Conservation (phyloP, 805 yeast species). For the Millerozyma miso region DNA sequence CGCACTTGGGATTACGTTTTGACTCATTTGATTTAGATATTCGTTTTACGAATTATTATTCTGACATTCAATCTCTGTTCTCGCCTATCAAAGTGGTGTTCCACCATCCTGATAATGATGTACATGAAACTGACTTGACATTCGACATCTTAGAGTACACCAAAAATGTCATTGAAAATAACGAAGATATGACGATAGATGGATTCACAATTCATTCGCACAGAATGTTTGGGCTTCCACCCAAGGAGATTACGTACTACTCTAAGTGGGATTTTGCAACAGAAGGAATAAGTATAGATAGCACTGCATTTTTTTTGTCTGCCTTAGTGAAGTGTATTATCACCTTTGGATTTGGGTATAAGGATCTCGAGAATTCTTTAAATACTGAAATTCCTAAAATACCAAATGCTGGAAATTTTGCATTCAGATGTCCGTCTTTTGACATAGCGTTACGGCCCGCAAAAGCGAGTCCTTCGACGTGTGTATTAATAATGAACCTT, state of each 20-base stretch:
- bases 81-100: conserved; percentile 48
- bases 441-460: conserved; percentile 29
- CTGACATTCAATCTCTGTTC: conserved; percentile 81
- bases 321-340: conserved; percentile 39
- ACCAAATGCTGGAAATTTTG: conserved; percentile 65
- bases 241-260: conserved; percentile 78
- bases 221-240: conserved; percentile 90
- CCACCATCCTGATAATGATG: conserved; percentile 16
- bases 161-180: conserved; percentile 6
- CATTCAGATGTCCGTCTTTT: conserved; percentile 51
- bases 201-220: conserved; percentile 75
- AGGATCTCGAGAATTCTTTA: conserved; percentile 74
- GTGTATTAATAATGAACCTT: conserved; percentile 13
- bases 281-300: conserved; percentile 53
- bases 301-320: conserved; percentile 43
- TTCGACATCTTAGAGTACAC: conserved; percentile 23
- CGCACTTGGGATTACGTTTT: conserved; percentile 60
- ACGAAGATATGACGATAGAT: conserved; percentile 51
- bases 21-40: conserved; percentile 70
- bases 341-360: conserved; percentile 59
- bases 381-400: conserved; percentile 51
- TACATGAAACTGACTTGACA: conserved; percentile 16
- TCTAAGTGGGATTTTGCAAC: conserved; percentile 86
- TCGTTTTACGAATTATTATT: conserved; percentile 86
- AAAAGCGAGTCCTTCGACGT: background rate